Conservation (phyloP, 345 rosid species). For the Viola odorata region DNA sequence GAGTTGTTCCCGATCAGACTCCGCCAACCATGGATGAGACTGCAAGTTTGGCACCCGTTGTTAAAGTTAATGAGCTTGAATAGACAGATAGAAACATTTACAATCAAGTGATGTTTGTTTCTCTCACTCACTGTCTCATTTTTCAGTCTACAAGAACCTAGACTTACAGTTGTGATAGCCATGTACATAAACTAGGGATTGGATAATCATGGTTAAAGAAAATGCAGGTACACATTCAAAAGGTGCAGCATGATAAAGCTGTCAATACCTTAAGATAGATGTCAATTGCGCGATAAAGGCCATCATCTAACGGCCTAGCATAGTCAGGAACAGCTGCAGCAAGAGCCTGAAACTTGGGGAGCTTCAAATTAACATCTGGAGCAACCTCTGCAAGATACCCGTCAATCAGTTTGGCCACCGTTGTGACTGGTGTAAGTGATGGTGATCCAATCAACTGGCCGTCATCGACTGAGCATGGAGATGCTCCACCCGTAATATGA, state of each 20-base stretch:
- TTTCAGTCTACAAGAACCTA: too few species aligned
- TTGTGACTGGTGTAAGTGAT: conserved; percentile 67
- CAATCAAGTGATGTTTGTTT: background rate
- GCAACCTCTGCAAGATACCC: conserved; percentile 98
- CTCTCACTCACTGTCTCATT: background rate
- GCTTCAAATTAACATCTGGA: conserved; percentile 87
- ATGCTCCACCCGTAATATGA: conserved; percentile 71
- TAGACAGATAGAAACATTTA: background rate
- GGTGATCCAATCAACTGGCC: conserved; percentile 82
- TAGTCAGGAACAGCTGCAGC: conserved; percentile 88
- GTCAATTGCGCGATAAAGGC: conserved; percentile 94
- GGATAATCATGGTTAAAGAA: background rate
- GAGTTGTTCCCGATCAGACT: conserved; percentile 88
- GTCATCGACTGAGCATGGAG: conserved; percentile 78
- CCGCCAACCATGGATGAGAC: conserved; percentile 96
- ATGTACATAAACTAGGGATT: too few species aligned
- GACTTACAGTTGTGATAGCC: too few species aligned
- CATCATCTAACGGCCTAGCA: conserved; percentile 86
- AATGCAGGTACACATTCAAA: background rate
- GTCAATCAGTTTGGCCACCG: conserved; percentile 89
- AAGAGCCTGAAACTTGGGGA: conserved; percentile 87
- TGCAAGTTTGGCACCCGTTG: conserved; percentile 30
- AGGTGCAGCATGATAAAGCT: background rate
- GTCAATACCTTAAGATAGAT: conserved; percentile 79
- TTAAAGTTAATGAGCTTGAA: conserved; percentile 13